phyloP scores from a whole-genome alignment of 495 filamentous ascomycete genomes.

The Immersiella caudata region DNA sequence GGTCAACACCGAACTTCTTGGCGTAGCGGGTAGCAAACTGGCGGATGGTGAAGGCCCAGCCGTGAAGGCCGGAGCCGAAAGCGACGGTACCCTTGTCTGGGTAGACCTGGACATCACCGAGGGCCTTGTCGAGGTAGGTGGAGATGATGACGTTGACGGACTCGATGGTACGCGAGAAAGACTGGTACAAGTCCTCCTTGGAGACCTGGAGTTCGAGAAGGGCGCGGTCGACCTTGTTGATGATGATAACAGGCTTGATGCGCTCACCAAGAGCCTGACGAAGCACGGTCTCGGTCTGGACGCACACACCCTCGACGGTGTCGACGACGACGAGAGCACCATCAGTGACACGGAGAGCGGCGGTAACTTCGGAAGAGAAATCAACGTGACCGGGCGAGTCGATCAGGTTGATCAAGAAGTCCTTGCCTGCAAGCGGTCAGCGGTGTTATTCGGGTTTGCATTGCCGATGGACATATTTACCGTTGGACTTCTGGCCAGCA shows the following conservation, averaged over 20 bases:
- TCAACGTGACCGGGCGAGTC: slow-evolving; percentile 99
- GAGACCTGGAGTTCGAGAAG: slow-evolving; percentile 96
- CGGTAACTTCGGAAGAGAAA: slow-evolving; percentile 99
- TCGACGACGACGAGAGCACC: slow-evolving; percentile 99
- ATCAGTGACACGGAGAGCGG: slow-evolving; percentile 99
- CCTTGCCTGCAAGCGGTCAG: slow-evolving; percentile 53
- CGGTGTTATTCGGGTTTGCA: background rate
- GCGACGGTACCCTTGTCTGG: slow-evolving; percentile 94
- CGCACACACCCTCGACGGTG: slow-evolving; percentile 98
- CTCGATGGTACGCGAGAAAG: slow-evolving; percentile 98
- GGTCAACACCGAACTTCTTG: slow-evolving; percentile 99
- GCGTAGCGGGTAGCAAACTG: slow-evolving; percentile 96
- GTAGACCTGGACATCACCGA: slow-evolving; percentile 98
- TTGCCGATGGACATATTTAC: slow-evolving; percentile 21
- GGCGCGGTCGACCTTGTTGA: slow-evolving; percentile 99
- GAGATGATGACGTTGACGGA: slow-evolving; percentile 99
- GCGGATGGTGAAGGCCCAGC: slow-evolving; percentile 99
- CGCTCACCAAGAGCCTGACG: slow-evolving; percentile 99
- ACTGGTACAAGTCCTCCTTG: slow-evolving; percentile 99
- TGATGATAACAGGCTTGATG: slow-evolving; percentile 98
- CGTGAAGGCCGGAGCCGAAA: slow-evolving; percentile 99
- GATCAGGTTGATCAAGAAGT: slow-evolving; percentile 99
- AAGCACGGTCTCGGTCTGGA: slow-evolving; percentile 99
- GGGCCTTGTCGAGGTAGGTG: slow-evolving; percentile 95
- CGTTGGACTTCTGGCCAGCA: slow-evolving; percentile 76